Evolutionary conservation across 345 rosid species (phyloP), one percentile per base, ranked within the genome.

Genomic region (Pelargonium nanum): DNA sequence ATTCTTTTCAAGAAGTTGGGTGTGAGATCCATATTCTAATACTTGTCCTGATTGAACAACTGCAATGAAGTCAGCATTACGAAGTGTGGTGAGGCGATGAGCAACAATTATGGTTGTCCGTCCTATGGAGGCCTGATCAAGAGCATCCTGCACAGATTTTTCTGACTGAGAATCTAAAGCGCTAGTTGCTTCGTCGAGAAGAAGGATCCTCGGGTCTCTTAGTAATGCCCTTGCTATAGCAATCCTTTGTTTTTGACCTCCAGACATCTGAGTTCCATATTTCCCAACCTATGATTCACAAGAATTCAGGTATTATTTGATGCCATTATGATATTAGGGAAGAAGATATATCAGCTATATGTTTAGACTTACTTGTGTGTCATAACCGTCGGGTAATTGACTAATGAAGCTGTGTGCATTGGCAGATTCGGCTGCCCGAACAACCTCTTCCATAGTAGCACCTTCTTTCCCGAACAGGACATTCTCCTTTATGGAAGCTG

Each of bases 161-260:
- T 72, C 80, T 1, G 75, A 70, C 19, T 72, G 70, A 0, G 67
- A 63, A 26, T 76, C 76, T 24, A 76, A 56, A 20, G 77, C 75
- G 28, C 68, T 75, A 1, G 72, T 72, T 53, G 78, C 80, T 55
- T 74, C 80, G 26, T 76, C 80, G 3, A 66, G 75, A 1, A 73
- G 68, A 22, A 70, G 70, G 30, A 77, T 20, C 56, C 62, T 44
- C 8, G 66, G 72, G 55, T 69, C 45, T 56, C 71, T 65, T 50
- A 63, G 45, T 58, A 69, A 19, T 59, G 76, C 69, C 55, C 74
- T 72, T 19, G 74, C 71, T 25, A 69, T 69, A 22, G 61, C 55
- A 20, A 60, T 72, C 63, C 74, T 69, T 55, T 72, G 67, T 54
- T 75, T 70, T 61, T 67, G 75, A 34, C 66, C 71, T 51, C 62